Conservation (phyloP, 305 asterid species). For the Galium porrigens region DNA sequence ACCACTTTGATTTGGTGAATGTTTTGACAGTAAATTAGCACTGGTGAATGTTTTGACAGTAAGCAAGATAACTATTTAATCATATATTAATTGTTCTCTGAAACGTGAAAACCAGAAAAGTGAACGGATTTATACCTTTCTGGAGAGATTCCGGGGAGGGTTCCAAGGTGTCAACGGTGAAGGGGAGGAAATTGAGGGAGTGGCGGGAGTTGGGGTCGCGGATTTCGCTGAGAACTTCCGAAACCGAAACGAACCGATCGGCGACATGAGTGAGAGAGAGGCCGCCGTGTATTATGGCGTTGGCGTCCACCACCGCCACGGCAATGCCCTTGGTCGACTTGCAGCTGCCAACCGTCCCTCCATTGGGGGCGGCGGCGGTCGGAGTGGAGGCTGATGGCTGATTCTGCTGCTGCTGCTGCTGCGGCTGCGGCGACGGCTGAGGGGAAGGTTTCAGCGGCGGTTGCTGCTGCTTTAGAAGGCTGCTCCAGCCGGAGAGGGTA, state of each 20-base stretch:
- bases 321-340: slow-evolving; percentile 63
- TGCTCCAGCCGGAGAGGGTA: slow-evolving; percentile 48
- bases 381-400: slow-evolving; percentile 2
- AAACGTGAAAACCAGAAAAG: background rate
- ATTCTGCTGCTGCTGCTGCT: background rate
- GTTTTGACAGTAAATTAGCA: background rate
- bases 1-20: background rate
- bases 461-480: slow-evolving; percentile 38
- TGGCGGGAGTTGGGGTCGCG: slow-evolving; percentile 86
- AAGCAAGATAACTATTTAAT: too few relatives aligned
- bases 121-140: slow-evolving; percentile 30
- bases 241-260: slow-evolving; percentile 68
- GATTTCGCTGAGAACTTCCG: slow-evolving; percentile 66
- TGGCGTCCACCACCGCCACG: slow-evolving; percentile 89
- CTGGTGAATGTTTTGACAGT: background rate
- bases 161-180: slow-evolving; percentile 57
- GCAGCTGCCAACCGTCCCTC: slow-evolving; percentile 51
- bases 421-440: background rate
- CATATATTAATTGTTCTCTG: too few relatives aligned
- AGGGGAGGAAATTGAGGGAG: slow-evolving; percentile 65
- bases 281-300: slow-evolving; percentile 80
- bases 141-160: slow-evolving; percentile 65
- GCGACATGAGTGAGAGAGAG: slow-evolving; percentile 45
- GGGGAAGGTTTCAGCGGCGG: background rate
- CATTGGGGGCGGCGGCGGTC: slow-evolving; percentile 7